Evolutionary conservation across 345 rosid genomes (phyloP), one percentile per base, ranked within the genome.

Genomic region (Crucihimalaya himalaica): DNA sequence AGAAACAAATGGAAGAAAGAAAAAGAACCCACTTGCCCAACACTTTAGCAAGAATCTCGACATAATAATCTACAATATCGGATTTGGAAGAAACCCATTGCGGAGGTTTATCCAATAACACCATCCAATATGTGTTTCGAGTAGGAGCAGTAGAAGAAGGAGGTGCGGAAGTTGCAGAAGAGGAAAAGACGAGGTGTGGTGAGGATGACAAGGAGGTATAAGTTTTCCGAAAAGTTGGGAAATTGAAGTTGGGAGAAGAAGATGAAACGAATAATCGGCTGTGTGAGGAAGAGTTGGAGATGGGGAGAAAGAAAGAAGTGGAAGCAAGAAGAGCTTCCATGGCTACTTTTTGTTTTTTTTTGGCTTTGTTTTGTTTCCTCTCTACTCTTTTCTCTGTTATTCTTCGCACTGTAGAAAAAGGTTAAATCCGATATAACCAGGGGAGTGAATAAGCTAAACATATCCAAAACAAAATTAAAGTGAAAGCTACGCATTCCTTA

Each of bases 11-110:
- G 14, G 14, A 21, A 1, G 23, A 9, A 27, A 13, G 43, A 60
- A 52, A 27, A 23, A 55, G 2, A n/a, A 77, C 84, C 61, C 62
- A 88, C 97, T 84, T 84, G 75, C 90, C 87, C 78, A 88, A 21
- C 43, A 87, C 91, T 58, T 74, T 64, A 16, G 73, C 61, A 4
- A 92, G 85, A 53, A 89, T 75, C 52, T 47, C 39, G 56, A 87
- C 90, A 73, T 83, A 90, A 84, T 84, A 92, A 81, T 92, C 80
- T 20, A 87, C 73, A 35, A 83, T 72, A 31, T 83, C 85, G 20
- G 83, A 78, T 74, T 85, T 86, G 45, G 89, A 82, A 78, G 61
- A 63, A 42, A 81, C 68, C 59, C 80, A 59, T 34, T 68, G 78
- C 0, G 90, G 87, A 23, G 90, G 91, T 35, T 60, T 73, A 32